Evolutionary conservation across 257 asterid genomes (phyloP).

Genomic region (Knoxia roxburghii): DNA sequence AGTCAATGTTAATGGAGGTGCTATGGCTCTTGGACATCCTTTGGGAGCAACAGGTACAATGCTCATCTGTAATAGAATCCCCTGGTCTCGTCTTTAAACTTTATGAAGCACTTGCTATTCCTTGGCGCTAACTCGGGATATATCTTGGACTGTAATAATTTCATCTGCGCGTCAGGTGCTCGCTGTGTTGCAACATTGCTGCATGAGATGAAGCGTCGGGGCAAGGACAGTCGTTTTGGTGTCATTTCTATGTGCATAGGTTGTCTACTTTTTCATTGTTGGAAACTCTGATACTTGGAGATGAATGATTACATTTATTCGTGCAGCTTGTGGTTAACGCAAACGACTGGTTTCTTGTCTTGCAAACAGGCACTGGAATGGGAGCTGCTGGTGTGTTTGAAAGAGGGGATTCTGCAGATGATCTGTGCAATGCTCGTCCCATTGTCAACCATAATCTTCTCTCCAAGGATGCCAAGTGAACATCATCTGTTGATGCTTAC

Average conservation of each 20-base stretch:
- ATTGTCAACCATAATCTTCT: conserved; percentile 23
- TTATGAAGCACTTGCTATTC: not conserved
- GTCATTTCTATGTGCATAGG: conserved; percentile 98
- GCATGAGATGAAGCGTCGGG: conserved; percentile 90
- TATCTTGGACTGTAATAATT: not conserved
- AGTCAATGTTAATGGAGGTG: conserved; percentile 94
- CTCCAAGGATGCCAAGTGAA: conserved; percentile 37
- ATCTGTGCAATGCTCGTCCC: conserved; percentile 39
- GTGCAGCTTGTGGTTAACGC: not conserved
- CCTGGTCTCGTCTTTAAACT: not conserved
- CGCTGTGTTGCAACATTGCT: conserved; percentile 84
- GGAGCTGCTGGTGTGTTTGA: conserved; percentile 96
- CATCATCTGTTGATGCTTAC: not conserved
- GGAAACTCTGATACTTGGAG: too few species aligned
- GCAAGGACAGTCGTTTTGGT: conserved; percentile 80
- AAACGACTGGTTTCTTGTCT: conserved; percentile 2
- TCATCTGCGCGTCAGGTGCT: conserved; percentile 50
- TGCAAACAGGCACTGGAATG: conserved; percentile 74
- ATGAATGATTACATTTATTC: too few species aligned
- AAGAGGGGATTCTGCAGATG: conserved; percentile 72
- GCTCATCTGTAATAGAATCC: not conserved
- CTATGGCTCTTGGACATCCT: conserved; percentile 95
- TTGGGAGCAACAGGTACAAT: conserved; percentile 78
- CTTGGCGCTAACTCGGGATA: not conserved
- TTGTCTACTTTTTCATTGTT: conserved; percentile 8